These are phyloP conservation scores for Petasospora fabianii DNA, from an alignment of 1,139 yeast species.

Conservation along the genomic window DNA sequence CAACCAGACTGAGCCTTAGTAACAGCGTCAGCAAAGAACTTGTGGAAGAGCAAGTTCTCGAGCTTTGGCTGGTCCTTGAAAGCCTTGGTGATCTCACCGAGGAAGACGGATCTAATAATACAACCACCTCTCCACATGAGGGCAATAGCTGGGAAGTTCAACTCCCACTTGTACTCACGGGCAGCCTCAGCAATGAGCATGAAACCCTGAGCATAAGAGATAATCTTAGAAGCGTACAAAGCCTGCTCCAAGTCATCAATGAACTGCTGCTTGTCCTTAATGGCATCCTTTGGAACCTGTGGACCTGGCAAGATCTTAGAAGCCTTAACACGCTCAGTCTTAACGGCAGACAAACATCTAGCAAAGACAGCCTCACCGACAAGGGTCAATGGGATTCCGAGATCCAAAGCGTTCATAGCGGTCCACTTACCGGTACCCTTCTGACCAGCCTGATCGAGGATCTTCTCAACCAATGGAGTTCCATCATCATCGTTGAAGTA, in stretches of 20 bases:
- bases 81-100: constrained; percentile 95
- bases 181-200: constrained; percentile 99
- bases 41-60: constrained; percentile 93
- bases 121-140: constrained; percentile 99
- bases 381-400: constrained; percentile 97
- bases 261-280: constrained; percentile 76
- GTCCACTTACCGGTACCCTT: constrained; percentile 99
- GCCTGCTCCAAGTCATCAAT: constrained; percentile 97
- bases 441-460: constrained; percentile 96
- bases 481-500: constrained; percentile 83
- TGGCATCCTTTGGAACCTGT: constrained; percentile 49
- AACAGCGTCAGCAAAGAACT: constrained; percentile 90
- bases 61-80: constrained; percentile 90
- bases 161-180: constrained; percentile 92
- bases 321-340: constrained; percentile 86
- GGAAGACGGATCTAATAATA: constrained; percentile 97
- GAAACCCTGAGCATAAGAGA: constrained; percentile 98
- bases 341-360: constrained; percentile 91
- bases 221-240: constrained; percentile 95
- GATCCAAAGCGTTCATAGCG: constrained; percentile 94
- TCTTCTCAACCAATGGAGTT: constrained; percentile 91
- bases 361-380: constrained; percentile 99
- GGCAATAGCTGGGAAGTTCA: constrained; percentile 97
- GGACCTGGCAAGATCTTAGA: constrained; percentile 80
- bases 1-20: constrained; percentile 93